phyloP scores from a whole-genome alignment of 768 basidiomycete species.

The Leccinellum luteum region DNA sequence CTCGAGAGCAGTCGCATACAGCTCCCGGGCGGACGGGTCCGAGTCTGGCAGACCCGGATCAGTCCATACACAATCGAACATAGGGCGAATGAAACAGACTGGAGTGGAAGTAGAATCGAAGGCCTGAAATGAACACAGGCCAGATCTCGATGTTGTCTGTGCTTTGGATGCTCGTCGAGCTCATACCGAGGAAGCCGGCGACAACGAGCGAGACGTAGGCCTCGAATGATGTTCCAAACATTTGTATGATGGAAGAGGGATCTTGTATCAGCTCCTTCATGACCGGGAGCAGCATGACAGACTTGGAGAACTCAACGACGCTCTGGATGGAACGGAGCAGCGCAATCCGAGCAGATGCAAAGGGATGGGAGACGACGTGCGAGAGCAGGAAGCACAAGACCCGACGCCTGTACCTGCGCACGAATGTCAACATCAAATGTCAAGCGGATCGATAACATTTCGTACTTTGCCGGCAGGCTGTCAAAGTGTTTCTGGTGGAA shows the following conservation, averaged over 20 bases:
- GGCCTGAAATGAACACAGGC: constrained; percentile 44
- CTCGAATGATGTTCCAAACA: constrained; percentile 39
- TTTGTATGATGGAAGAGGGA: constrained; percentile 25
- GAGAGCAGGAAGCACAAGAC: constrained; percentile 78
- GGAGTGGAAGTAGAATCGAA: constrained; percentile 45
- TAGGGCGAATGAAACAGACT: constrained; percentile 36
- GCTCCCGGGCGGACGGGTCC: constrained; percentile 35
- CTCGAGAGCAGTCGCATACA: constrained; percentile 46
- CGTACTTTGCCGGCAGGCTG: constrained; percentile 46
- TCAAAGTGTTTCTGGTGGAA: constrained; percentile 61
- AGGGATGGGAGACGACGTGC: constrained; percentile 62
- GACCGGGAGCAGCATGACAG: constrained; percentile 57
- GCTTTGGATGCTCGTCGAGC: constrained; percentile 45
- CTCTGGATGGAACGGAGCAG: constrained; percentile 49
- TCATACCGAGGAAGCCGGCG: constrained; percentile 52
- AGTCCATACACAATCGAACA: not conserved
- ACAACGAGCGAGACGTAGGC: constrained; percentile 34
- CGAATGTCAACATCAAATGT: constrained; percentile 19
- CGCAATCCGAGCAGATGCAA: constrained; percentile 45
- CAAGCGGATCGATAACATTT: constrained; percentile 24
- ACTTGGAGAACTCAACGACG: constrained; percentile 42
- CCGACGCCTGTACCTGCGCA: constrained; percentile 61
- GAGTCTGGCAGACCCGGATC: constrained; percentile 34
- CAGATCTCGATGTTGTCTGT: constrained; percentile 41
- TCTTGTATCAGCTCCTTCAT: constrained; percentile 40